Base-by-base conservation (phyloP, 1,284 basidiomycete species). In the Cutaneotrichosporon cyanovorans region DNA sequence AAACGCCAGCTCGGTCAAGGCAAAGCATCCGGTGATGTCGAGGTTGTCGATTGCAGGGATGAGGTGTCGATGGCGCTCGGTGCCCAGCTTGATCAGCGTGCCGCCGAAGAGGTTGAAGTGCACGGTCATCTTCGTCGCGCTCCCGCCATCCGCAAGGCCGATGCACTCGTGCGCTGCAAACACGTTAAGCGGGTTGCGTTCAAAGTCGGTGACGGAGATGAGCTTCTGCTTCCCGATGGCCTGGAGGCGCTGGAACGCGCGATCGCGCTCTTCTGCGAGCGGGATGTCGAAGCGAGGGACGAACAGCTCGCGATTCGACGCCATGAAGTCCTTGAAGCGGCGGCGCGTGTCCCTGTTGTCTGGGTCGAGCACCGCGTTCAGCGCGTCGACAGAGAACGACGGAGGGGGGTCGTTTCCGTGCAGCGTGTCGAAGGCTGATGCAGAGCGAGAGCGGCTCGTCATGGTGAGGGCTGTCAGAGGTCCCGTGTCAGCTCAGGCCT, bases 91-190 rank as follows among this genome's bases (percentile, higher is more conserved):
- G 45, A 51, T 16, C 0, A 51, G 19, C 5, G 50, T 51, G 16
- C 50, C 50, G 25, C 41, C 45, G 19, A 51, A 51, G 22, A 51
- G 50, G 36, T 51, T 51, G 42, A 45, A 41, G 35, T 44, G 50
- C 35, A 51, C 50, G 5, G 50, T 51, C 42, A 51, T 44, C 36
- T 51, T 51, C 22, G 50, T 51, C 23, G 42, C 20, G 22, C 31
- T n/a, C 1, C 42, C 41, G 4, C 16, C 3, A 39, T 51, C 50
- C n/a, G 45, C 50, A 12, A 51, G n/a, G 16, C 45, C 50, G 31
- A 45, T 9, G 6, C 30, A 33, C 39, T 51, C 50, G 42, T 51
- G 50, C 1, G 50, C 50, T 15, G 50, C 50, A n/a, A 51, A 44
- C 11, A 51, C 37, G 31, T 51, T 51, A 31, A 51, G 45, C 5